These are phyloP conservation scores for Aspergillus sp. DNA, from an alignment of 2,329 filamentous ascomycete species.

Conservation along the genomic window DNA sequence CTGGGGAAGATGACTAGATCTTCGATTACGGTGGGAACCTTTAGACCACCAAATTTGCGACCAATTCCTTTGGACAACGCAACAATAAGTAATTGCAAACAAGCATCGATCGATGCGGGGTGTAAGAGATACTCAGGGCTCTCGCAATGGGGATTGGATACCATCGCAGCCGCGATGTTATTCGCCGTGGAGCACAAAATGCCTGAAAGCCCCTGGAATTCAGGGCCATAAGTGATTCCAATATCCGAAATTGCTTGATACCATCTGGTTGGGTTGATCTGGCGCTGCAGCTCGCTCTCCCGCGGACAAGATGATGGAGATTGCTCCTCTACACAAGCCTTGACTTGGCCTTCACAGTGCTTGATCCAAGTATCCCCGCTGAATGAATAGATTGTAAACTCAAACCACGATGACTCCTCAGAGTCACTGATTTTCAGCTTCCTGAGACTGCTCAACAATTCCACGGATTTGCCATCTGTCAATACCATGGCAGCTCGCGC, in stretches of 20 bases:
- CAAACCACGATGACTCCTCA: constrained; percentile 17
- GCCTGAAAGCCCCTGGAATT: constrained; percentile 7
- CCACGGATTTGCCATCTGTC: constrained; percentile 6
- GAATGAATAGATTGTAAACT: constrained; percentile 20
- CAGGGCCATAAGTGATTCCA: constrained; percentile 10
- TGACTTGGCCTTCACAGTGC: constrained; percentile 18
- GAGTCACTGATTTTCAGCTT: constrained; percentile 8
- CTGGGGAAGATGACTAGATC: not conserved
- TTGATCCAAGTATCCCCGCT: constrained; percentile 16
- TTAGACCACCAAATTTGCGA: not conserved
- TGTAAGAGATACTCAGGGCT: constrained; percentile 1
- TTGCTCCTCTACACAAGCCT: not conserved
- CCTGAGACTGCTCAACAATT: constrained; percentile 15
- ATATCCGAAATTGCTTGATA: constrained; percentile 10
- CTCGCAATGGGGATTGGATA: not conserved
- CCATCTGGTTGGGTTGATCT: constrained; percentile 5
- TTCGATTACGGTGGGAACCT: not conserved
- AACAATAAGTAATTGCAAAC: not conserved
- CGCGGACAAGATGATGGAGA: not conserved
- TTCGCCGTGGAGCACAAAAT: constrained; percentile 3
- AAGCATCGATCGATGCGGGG: constrained; percentile 1
- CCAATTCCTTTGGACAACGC: not conserved
- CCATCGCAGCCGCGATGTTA: not conserved
- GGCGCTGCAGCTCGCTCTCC: constrained; percentile 6
- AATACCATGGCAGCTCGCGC: constrained; percentile 17